These are phyloP conservation scores for Henckelia pumila DNA, from an alignment of 257 asterid species.

Conservation along the genomic window DNA sequence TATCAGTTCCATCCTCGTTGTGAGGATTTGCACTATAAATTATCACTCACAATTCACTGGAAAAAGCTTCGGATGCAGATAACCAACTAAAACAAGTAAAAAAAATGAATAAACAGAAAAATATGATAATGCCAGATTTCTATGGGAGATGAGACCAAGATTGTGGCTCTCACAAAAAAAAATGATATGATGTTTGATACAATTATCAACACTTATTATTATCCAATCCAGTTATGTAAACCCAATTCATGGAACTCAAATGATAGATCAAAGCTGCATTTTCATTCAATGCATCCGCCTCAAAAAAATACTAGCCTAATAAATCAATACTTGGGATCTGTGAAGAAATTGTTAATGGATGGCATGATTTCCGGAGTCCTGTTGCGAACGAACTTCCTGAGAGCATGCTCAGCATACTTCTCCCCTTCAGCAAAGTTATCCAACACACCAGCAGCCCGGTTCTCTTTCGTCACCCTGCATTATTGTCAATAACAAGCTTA, in stretches of 20 bases:
- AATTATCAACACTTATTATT: constrained; percentile 30
- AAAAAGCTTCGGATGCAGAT: not conserved
- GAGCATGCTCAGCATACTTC: constrained; percentile 59
- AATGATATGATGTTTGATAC: constrained; percentile 15
- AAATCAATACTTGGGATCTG: constrained; percentile 51
- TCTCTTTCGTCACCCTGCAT: constrained; percentile 72
- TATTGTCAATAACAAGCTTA: not conserved
- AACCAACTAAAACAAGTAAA: too few species aligned
- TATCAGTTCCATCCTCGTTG: too few species aligned
- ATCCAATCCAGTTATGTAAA: constrained; percentile 2
- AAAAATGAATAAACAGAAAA: not conserved
- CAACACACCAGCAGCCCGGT: constrained; percentile 78
- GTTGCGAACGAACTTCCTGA: constrained; percentile 68
- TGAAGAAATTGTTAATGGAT: constrained; percentile 57
- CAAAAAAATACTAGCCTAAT: constrained; percentile 7
- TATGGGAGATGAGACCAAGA: not conserved
- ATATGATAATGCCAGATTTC: not conserved
- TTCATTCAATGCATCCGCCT: constrained; percentile 2
- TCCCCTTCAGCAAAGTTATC: constrained; percentile 73
- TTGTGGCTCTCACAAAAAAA: not conserved
- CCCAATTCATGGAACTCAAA: constrained; percentile 18
- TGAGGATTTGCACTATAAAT: not conserved
- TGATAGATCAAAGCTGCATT: constrained; percentile 24
- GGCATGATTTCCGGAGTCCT: constrained; percentile 79
- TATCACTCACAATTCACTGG: not conserved